Evolutionary conservation across 139 green algal species (phyloP), one percentile per base, ranked within the genome.

Genomic region (Micractinium conductrix): DNA sequence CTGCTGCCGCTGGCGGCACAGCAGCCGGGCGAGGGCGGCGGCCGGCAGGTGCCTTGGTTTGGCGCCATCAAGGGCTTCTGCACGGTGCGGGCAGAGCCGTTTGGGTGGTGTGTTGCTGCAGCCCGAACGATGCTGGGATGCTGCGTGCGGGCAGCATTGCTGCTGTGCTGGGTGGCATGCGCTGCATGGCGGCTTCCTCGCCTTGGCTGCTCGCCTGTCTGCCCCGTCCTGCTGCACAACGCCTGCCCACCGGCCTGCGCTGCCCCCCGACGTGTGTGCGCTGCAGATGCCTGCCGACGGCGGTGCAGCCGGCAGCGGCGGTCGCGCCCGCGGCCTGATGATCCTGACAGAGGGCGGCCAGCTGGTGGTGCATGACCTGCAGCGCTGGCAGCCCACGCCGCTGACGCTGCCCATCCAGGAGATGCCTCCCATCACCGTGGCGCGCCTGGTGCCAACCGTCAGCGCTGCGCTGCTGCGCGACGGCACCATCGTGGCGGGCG

Each of bases 291-390:
- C 76, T 2, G 58, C 38, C 1, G 45, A 72, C 35, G 58, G 76
- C 9, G 37, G 58, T 19, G 42, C 73, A 19, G 30, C 45, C 53
- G 33, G 45, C 76, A 42, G 62, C n/a, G 78, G 74, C 2, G 50
- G 21, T 24, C 42, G 40, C 26, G n/a, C 78, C 28, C 74, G 50
- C 0, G 93, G 86, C 7, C 50, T 96, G 28, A 78, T 97, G 50
- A 87, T 93, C 53, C 86, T 97, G 37, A 92, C 92, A 43, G 93
- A 96, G 74, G 91, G 90, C 35, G 94, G 93, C 0, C 90, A 96
- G 79, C 84, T 97, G 60, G 86, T 94, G 60, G 83, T 95, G 78
- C 88, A 95, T 37, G 86, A 94, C 75, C 80, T 96, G 22, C 3
- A 55, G 22, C 85, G 38, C 3, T 85, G 88, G 58, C 67, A 90